Evolutionary conservation across 2,329 filamentous ascomycete species (phyloP), one percentile per base, ranked within the genome.

Genomic region (Cephalotrichum gorgonifer): DNA sequence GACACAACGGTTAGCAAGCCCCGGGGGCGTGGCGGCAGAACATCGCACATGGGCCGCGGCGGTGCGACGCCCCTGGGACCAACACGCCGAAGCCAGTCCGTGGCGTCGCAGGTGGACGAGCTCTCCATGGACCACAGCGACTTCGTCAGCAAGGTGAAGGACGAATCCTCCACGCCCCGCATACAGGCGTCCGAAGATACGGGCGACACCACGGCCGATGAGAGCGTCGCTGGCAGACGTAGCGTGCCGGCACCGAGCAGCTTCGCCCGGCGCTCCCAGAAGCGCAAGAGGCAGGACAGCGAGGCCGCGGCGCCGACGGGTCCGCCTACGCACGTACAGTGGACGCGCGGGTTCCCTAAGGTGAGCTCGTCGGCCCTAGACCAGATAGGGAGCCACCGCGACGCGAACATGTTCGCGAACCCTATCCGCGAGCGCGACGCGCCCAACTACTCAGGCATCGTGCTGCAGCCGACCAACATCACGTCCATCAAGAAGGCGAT

Each of bases 331-430:
- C 77, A 87, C 50, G 85, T 90, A 5, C 71, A 86, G 38, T 86
- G 85, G 72, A 88, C 86, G 14, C 81, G 86, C 44, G 83, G 84
- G 44, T 84, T 91, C 58, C 78, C 83, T 31, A 81, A 84, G 55
- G 86, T 88, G 14, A 84, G 82, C 28, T 78, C 77, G 4, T 83
- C 83, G 4, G 81, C 86, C 12, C 73, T 90, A 54, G 86, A 89
- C 59, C 82, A 88, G 57, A 86, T 90, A 51, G 79, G 81, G 23
- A 85, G 81, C 48, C 86, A 90, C 61, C 83, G 85, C 30, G 79
- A 86, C 56, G 86, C 85, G 43, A 88, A 86, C 55, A 87, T 88
- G 65, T 91, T 91, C 60, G 82, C 84, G 26, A 82, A 83, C 49
- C 82, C 84, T 2, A 75, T 91, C 44, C 83, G 85, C 11, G 84